Conservation (phyloP, 2,329 filamentous ascomycete genomes). For the Clarireedia sp. region DNA sequence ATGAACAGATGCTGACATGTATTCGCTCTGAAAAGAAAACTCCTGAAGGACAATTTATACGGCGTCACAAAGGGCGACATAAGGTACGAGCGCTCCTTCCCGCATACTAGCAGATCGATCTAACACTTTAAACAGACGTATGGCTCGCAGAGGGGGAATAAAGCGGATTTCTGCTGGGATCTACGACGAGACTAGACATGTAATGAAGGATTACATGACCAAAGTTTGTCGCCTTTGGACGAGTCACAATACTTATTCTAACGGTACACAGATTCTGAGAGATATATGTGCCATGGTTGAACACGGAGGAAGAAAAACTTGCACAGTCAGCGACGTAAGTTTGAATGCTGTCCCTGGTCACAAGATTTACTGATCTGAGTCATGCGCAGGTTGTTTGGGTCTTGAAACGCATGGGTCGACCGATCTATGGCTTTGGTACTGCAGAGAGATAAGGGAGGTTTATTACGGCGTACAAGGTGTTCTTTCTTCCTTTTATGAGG, state of each 20-base stretch:
- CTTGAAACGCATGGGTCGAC: conserved; percentile 39
- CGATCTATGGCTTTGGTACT: conserved; percentile 50
- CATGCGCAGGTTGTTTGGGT: conserved; percentile 45
- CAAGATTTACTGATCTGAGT: background rate
- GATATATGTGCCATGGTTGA: conserved; percentile 34
- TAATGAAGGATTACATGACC: conserved; percentile 42
- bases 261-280: background rate
- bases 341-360: background rate
- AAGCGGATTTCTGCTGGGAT: conserved; percentile 61
- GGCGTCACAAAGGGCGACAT: conserved; percentile 50
- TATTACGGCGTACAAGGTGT: too few species aligned
- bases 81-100: conserved; percentile 32
- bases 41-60: conserved; percentile 39
- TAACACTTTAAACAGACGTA: conserved; percentile 36
- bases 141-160: conserved; percentile 69
- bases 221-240: conserved; percentile 30
- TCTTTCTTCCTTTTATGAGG: too few species aligned
- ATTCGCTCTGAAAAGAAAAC: conserved; percentile 35
- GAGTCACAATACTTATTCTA: background rate
- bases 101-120: background rate
- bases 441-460: too few species aligned
- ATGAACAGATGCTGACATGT: background rate
- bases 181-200: conserved; percentile 52
- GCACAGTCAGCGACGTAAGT: conserved; percentile 54
- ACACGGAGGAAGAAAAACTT: conserved; percentile 49